Base-by-base conservation (phyloP, 345 rosid species). In the Syzygium jambos region DNA sequence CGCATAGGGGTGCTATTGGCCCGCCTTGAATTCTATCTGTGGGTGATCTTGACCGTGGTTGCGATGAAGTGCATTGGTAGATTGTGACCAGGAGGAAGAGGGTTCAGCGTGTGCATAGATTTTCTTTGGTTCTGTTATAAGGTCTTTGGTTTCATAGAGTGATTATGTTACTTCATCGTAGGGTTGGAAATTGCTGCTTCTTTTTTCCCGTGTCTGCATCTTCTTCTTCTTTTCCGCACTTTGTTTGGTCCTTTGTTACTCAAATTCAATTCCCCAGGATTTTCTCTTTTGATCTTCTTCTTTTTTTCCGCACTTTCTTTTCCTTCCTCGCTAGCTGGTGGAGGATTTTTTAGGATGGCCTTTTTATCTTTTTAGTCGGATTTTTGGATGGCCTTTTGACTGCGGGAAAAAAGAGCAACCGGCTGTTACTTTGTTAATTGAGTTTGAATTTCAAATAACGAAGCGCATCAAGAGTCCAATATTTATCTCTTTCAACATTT, bases 31-130 rank as follows among this genome's bases (percentile, higher is more conserved):
- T 8, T 68, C 21, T 16, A n/a, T n/a, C n/a, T n/a, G n/a, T n/a
- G n/a, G n/a, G n/a, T n/a, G n/a, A n/a, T 68, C 43, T 30, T 0
- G 43, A 16, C 0, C 23, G 6, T 4, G 8, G 2, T 30, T 34
- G 13, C 11, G 46, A 8, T 4, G 41, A 68, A 1, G 11, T 38
- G 23, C 41, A 16, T 2, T 68, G 3, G 22, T 63, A 1, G 15
- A 63, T 38, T 21, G 41, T 63, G 77, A 63, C 38, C 77, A n/a
- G n/a, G 77, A 29, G 38, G 78, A 68, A 9, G 43, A 13, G 46
- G 78, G 78, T 23, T 68, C 43, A 68, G 43, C 43, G 46, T n/a
- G n/a, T n/a, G n/a, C n/a, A n/a, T n/a, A n/a, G n/a, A n/a, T n/a
- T n/a, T n/a, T n/a, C n/a, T n/a, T n/a, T n/a, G n/a, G n/a, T n/a